Conservation (phyloP, 192 early-diverging fungal genomes). For the Oehlia diaphana region DNA sequence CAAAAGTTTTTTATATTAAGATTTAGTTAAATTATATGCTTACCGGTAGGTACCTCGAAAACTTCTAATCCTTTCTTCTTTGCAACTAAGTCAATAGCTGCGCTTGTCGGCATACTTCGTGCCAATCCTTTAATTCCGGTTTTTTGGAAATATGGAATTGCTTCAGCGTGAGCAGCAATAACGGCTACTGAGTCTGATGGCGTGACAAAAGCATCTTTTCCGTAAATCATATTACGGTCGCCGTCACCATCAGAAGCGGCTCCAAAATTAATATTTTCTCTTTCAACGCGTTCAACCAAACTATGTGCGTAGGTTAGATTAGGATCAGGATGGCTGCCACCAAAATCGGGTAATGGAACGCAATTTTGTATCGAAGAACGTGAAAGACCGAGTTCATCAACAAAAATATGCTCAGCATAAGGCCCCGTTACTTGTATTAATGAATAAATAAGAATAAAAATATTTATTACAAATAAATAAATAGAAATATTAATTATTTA, state of each 20-base stretch:
- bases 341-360: constrained; percentile 86
- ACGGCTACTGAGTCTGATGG: constrained; percentile 97
- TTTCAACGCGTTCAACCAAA: constrained; percentile 84
- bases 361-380: constrained; percentile 78
- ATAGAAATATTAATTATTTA: background rate
- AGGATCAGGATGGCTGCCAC: constrained; percentile 95
- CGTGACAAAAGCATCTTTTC: constrained; percentile 92
- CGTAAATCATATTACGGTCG: constrained; percentile 98
- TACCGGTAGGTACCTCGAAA: constrained; percentile 89
- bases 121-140: constrained; percentile 85
- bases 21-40: background rate
- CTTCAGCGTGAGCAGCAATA: constrained; percentile 87
- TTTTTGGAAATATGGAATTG: constrained; percentile 91
- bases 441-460: constrained; percentile 8
- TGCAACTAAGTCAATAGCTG: constrained; percentile 88
- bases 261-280: constrained; percentile 81
- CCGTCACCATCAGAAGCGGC: constrained; percentile 98
- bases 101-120: constrained; percentile 94
- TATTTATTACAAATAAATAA: constrained; percentile 1
- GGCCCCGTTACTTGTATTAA: constrained; percentile 84
- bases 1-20: background rate
- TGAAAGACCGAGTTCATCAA: constrained; percentile 87
- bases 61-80: constrained; percentile 71
- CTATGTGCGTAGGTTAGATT: constrained; percentile 97
- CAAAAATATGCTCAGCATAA: constrained; percentile 83